Evolutionary conservation across 164 flowering plant species (phyloP), one percentile per base, ranked within the genome.

Genomic region (Macadamia integrifolia): DNA sequence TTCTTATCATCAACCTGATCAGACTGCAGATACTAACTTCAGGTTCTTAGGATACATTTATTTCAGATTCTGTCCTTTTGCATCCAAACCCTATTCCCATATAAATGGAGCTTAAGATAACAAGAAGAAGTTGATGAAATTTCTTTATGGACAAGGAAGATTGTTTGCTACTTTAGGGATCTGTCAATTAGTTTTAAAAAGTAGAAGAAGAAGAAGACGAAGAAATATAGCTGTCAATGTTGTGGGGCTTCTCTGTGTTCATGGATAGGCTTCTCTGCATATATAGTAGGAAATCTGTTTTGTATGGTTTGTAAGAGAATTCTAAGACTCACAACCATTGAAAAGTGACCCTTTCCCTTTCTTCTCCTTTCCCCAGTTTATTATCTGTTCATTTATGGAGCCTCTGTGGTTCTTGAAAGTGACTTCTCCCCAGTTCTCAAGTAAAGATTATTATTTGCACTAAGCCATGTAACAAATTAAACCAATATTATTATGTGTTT

Each of bases 201-300:
- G 50, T 3, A 46, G 50, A 46, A 46, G 63, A 59, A 12, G 52
- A 56, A 53, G 35, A 58, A 32, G 75, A 67, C 75, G 67, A 63
- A 63, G 61, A 23, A 52, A 57, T 32, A 67, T 67, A 72, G 75
- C 75, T 72, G 75, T 72, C 68, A 32, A 46, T 46, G 59, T 44
- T 35, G n/a, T 13, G 35, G 18, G 67, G 67, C 17, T 72, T 63
- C 42, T 58, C 28, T 72, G 70, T 55, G 58, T 50, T 71, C 64
- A 67, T 63, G 60, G 75, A 66, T 67, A 43, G 61, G 28, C 62
- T 66, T 66, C 59, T 63, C 59, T 35, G 35, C 57, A 29, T 50
- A 58, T 46, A 59, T 28, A 58, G 58, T 31, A 35, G 42, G 55
- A 66, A 66, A 66, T 29, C 59, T 50, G 50, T 46, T 40, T 35